These are phyloP conservation scores for Penicillium digitatum DNA, from an alignment of 2,329 filamentous ascomycete genomes.

Conservation along the genomic window DNA sequence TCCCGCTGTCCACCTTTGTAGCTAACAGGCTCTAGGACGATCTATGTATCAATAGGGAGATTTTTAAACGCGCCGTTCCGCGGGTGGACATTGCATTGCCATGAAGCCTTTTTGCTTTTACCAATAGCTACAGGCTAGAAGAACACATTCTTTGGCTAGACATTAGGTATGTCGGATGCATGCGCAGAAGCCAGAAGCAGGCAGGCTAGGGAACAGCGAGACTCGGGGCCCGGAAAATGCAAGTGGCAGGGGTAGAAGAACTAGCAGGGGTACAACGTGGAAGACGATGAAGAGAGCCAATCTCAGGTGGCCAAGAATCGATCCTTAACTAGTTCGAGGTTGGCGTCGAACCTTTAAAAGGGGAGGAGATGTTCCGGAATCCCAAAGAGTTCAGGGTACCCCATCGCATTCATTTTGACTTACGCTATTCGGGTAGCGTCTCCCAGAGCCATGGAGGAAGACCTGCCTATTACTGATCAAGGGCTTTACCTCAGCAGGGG, in stretches of 20 bases:
- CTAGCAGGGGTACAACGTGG: background rate
- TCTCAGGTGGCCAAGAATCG: background rate
- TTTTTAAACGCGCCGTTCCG: constrained; percentile 15
- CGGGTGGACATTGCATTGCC: constrained; percentile 10
- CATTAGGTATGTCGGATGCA: background rate
- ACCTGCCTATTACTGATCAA: background rate
- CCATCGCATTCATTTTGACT: constrained; percentile 1
- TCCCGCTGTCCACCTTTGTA: constrained; percentile 1
- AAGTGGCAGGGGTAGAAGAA: background rate
- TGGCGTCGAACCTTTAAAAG: constrained; percentile 12
- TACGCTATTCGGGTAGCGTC: constrained; percentile 3
- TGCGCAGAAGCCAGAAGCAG: background rate
- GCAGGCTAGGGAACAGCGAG: background rate
- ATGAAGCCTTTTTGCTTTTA: background rate
- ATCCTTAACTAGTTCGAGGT: constrained; percentile 5
- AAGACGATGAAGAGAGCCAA: background rate
- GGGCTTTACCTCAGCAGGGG: background rate
- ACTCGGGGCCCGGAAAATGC: background rate
- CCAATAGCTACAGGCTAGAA: background rate
- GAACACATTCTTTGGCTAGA: background rate
- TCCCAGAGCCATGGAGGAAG: constrained; percentile 4
- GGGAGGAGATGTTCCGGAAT: background rate
- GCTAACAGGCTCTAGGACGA: constrained; percentile 13
- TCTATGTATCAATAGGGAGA: constrained; percentile 18
- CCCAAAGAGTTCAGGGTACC: background rate